Conservation (phyloP, 495 filamentous ascomycete genomes). For the Aspergillus haitiensis region DNA sequence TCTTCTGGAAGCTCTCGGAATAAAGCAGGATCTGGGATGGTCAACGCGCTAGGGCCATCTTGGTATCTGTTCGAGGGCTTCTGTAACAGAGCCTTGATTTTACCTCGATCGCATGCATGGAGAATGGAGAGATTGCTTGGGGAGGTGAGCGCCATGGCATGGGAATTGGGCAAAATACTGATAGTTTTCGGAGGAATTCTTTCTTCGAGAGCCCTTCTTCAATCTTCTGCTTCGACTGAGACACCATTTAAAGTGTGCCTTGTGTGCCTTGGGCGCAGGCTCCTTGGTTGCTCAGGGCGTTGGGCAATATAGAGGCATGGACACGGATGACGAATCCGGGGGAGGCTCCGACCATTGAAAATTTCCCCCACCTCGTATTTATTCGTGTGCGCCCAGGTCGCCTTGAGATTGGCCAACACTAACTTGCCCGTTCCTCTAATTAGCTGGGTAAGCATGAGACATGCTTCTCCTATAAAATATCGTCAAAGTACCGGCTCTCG, state of each 20-base stretch:
- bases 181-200: background rate
- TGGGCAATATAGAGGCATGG: background rate
- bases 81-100: background rate
- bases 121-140: constrained; percentile 6
- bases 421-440: background rate
- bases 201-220: background rate
- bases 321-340: background rate
- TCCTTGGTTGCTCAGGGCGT: background rate
- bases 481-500: background rate
- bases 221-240: too few relatives aligned
- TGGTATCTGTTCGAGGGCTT: background rate
- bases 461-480: background rate
- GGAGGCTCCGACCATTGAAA: background rate
- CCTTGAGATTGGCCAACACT: background rate
- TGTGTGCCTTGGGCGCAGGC: background rate
- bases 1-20: background rate
- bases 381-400: background rate
- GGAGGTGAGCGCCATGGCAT: constrained; percentile 14
- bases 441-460: background rate
- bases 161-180: background rate
- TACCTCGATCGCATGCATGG: background rate
- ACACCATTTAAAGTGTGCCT: background rate
- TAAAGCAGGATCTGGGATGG: background rate
- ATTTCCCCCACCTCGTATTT: background rate
- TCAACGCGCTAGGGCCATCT: background rate